Evolutionary conservation across 179 eudicot genomes (phyloP).

Genomic region (Vitellaria paradoxa): DNA sequence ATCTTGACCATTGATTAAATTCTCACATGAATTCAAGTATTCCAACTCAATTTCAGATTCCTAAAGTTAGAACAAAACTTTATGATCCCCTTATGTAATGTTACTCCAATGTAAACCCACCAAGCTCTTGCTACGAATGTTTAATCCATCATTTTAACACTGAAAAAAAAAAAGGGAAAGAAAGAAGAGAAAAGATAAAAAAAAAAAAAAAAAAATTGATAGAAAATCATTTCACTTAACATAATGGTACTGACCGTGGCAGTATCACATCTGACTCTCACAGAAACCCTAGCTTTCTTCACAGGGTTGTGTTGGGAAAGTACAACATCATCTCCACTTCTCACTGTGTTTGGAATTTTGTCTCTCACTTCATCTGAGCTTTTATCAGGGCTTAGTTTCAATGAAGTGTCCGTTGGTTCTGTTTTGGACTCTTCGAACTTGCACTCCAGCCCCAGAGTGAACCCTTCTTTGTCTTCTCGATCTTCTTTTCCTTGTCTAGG

Average conservation of each 20-base stretch:
- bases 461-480: constrained; percentile 22
- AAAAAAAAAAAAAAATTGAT: neutral
- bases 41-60: no score
- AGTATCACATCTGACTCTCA: constrained; percentile 85
- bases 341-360: constrained; percentile 26
- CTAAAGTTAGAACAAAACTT: no score
- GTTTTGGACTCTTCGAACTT: constrained; percentile 29
- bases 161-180: no score
- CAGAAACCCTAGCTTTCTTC: constrained; percentile 89
- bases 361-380: constrained; percentile 47
- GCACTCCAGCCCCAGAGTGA: constrained; percentile 53
- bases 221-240: no score
- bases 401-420: constrained; percentile 11
- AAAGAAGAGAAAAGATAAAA: no score
- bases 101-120: no score
- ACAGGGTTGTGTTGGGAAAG: constrained; percentile 43
- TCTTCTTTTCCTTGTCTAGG: constrained; percentile 19
- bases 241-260: constrained; percentile 59
- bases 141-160: no score
- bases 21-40: no score
- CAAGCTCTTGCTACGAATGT: no score
- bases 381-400: constrained; percentile 37
- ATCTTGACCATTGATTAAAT: no score
- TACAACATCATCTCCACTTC: constrained; percentile 40
- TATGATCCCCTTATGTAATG: no score